These are phyloP conservation scores for Boletus sensibilis DNA, from an alignment of 768 basidiomycete species.

Conservation along the genomic window DNA sequence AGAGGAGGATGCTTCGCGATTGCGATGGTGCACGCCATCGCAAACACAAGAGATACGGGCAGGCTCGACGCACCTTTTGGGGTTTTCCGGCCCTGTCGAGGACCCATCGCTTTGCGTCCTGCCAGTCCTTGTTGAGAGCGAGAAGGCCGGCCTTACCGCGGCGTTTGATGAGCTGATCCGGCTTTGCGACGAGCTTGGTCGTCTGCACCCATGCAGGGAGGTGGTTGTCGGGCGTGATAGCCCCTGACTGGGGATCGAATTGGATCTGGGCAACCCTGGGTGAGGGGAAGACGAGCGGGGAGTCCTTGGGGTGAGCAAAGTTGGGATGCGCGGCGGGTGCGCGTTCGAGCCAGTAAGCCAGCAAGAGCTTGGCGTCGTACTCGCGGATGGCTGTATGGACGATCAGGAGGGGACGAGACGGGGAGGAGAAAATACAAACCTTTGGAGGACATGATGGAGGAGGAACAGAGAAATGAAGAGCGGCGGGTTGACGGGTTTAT, in stretches of 20 bases:
- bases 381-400: constrained; percentile 76
- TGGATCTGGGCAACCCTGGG: constrained; percentile 85
- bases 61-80: constrained; percentile 54
- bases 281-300: constrained; percentile 51
- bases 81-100: constrained; percentile 86
- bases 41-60: not conserved
- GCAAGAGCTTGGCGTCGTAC: constrained; percentile 97
- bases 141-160: constrained; percentile 97
- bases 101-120: constrained; percentile 87
- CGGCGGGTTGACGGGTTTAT: constrained; percentile 12
- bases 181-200: constrained; percentile 90
- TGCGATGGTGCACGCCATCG: constrained; percentile 1
- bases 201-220: constrained; percentile 82
- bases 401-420: constrained; percentile 1
- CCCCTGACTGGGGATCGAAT: constrained; percentile 72
- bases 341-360: constrained; percentile 96
- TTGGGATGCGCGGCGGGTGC: constrained; percentile 77
- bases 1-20: constrained; percentile 10
- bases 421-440: constrained; percentile 16
- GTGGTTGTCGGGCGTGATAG: constrained; percentile 55
- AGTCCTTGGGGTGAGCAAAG: constrained; percentile 43
- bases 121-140: constrained; percentile 90
- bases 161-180: constrained; percentile 98
- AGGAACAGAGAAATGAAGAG: constrained; percentile 1
- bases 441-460: constrained; percentile 35